Evolutionary conservation across 1,284 basidiomycete species (phyloP), one percentile per base, ranked within the genome.

Genomic region (Ganoderma boninense): DNA sequence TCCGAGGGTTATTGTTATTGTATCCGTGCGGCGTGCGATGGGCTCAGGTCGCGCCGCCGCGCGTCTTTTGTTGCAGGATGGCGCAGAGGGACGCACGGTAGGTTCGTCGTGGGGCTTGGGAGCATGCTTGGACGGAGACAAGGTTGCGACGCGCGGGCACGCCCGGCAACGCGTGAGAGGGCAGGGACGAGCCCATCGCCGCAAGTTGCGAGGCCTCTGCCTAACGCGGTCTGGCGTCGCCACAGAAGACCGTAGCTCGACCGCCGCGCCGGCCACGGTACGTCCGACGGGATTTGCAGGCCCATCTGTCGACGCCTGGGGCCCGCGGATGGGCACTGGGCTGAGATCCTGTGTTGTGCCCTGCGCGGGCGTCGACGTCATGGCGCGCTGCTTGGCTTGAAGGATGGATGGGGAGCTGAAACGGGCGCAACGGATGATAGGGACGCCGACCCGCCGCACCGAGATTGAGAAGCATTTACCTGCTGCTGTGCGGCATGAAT

Each of bases 401-500:
- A 52, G 23, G 23, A 52, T 52, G 23, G 49, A 52, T 52, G 23
- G 59, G 20, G 59, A 23, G 59, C 7, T 40, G 35, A 40, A 23
- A 60, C 59, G 40, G 60, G 23, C 38, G 40, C 43, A 61, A 61
- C 60, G 60, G 23, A 62, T 62, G 60, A n/a, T n/a, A 42, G n/a
- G n/a, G 23, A 26, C 23, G n/a, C 60, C 60, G 60, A 62, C 38
- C 18, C 16, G 59, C 35, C 26, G 40, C 57, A 60, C 10, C 11
- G 35, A 40, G 16, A 29, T 57, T 57, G 29, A 35, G 29, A 57
- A 20, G 29, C n/a, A 62, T 42, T 43, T 26, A 42, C 42, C 23
- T 40, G 40, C 57, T 67, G 69, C 69, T 67, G 66, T 67, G 61
- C 66, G 49, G 43, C 32, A 60, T 52, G 60, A 57, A 59, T 60